phyloP scores from a whole-genome alignment of 2,329 filamentous ascomycete species.

The Curvularia sp. region DNA sequence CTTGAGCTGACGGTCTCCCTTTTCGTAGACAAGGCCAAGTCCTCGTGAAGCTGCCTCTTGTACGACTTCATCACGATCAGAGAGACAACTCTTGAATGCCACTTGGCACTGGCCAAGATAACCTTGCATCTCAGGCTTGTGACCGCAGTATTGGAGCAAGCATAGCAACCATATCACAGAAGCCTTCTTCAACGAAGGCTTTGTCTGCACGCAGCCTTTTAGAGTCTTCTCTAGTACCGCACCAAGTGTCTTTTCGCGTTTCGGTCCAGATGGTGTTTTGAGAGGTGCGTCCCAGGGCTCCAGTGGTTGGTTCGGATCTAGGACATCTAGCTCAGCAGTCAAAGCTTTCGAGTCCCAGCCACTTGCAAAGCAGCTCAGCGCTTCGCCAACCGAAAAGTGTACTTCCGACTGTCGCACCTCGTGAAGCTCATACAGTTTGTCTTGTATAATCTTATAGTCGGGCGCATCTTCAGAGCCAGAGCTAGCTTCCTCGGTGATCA shows the following conservation, averaged over 20 bases:
- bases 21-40: conserved; percentile 90
- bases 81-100: conserved; percentile 86
- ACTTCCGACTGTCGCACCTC: conserved; percentile 86
- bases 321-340: conserved; percentile 76
- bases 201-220: conserved; percentile 78
- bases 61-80: conserved; percentile 89
- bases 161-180: conserved; percentile 96
- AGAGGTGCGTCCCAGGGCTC: conserved; percentile 41
- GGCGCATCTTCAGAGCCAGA: conserved; percentile 41
- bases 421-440: conserved; percentile 76
- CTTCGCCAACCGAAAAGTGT: conserved; percentile 90
- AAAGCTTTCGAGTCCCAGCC: conserved; percentile 87
- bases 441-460: conserved; percentile 64
- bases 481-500: conserved; percentile 60
- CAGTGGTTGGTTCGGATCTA: conserved; percentile 56
- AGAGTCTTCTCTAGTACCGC: conserved; percentile 75
- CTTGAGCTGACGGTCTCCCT: conserved; percentile 80
- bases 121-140: conserved; percentile 74
- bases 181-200: conserved; percentile 87
- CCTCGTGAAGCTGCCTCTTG: conserved; percentile 95
- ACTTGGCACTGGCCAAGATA: conserved; percentile 80
- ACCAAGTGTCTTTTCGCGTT: conserved; percentile 54
- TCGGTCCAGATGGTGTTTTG: conserved; percentile 42
- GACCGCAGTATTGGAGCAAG: conserved; percentile 86
- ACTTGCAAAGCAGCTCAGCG: conserved; percentile 76